A percentile compares a stretch with the other conserved stretches of the same genome.
Conservation (phyloP, 768 basidiomycete genomes). For the Hortiboletus flavorubellus region DNA sequence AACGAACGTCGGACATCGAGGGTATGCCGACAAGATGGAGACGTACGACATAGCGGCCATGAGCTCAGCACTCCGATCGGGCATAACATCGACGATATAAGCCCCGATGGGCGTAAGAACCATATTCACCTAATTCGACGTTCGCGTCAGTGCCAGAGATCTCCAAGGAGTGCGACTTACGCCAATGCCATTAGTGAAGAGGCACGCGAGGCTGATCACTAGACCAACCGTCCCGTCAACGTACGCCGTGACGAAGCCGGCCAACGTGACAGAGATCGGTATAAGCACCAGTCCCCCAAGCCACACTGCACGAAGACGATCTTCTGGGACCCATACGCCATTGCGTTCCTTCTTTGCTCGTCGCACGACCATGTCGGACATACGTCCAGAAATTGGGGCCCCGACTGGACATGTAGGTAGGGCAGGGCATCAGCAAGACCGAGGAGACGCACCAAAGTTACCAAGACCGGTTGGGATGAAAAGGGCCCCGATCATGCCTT, state of each 20-base stretch:
- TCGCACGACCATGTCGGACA: slow-evolving; percentile 54
- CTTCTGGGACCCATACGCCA: slow-evolving; percentile 66
- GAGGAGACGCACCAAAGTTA: slow-evolving; percentile 15
- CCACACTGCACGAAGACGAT: slow-evolving; percentile 54
- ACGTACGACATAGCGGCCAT: slow-evolving; percentile 54
- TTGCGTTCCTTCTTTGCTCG: slow-evolving; percentile 45
- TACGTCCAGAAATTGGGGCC: slow-evolving; percentile 53
- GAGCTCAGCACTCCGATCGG: slow-evolving; percentile 57
- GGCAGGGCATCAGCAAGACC: not conserved
- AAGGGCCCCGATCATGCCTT: slow-evolving; percentile 20
- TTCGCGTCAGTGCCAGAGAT: not conserved
- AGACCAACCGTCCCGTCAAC: slow-evolving; percentile 50
- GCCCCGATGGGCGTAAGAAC: slow-evolving; percentile 54
- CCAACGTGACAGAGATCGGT: slow-evolving; percentile 49
- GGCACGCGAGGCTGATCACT: slow-evolving; percentile 46
- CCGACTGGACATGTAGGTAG: slow-evolving; percentile 41
- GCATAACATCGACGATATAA: slow-evolving; percentile 59
- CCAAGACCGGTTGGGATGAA: slow-evolving; percentile 27
- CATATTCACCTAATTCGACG: slow-evolving; percentile 46
- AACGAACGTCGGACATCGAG: not conserved
- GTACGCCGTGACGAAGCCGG: slow-evolving; percentile 50
- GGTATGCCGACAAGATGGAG: not conserved
- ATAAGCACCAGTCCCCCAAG: slow-evolving; percentile 44
- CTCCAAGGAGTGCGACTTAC: slow-evolving; percentile 36
- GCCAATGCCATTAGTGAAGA: slow-evolving; percentile 64